phyloP scores from a whole-genome alignment of 2,329 filamentous ascomycete species.

The Septoria linicola region DNA sequence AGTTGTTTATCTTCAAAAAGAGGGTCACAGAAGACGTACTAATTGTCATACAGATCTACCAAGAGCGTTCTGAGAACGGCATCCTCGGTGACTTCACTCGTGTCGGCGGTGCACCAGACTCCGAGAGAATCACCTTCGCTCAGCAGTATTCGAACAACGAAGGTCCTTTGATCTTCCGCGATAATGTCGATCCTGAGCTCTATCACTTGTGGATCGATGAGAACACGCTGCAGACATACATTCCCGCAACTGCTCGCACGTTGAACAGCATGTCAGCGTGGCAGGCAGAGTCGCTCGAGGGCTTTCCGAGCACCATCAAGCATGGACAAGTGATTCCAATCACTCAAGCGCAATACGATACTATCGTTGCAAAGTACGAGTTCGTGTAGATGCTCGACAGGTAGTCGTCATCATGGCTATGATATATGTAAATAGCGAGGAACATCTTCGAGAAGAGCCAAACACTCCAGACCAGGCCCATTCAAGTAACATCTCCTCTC shows the following conservation, averaged over 20 bases:
- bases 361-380: conserved; percentile 14
- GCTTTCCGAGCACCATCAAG: conserved; percentile 24
- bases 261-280: conserved; percentile 23
- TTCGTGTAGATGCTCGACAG: background rate
- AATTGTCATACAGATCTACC: conserved; percentile 15
- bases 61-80: conserved; percentile 21
- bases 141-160: conserved; percentile 22
- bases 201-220: conserved; percentile 26
- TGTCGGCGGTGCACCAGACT: conserved; percentile 18
- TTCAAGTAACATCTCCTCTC: no score
- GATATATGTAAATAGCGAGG: no score
- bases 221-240: conserved; percentile 23
- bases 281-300: conserved; percentile 16
- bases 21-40: background rate
- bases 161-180: conserved; percentile 23
- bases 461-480: no score
- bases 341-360: conserved; percentile 22
- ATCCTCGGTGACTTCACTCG: conserved; percentile 21
- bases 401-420: no score
- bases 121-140: conserved; percentile 20
- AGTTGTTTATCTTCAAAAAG: no score
- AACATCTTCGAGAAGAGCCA: no score
- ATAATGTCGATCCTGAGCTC: conserved; percentile 23
- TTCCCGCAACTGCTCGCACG: conserved; percentile 23
- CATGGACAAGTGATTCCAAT: conserved; percentile 21